Percentiles rank a stretch among this genome's conserved stretches.
Conservation (phyloP, 805 yeast genomes). For the Candida railenensis region DNA sequence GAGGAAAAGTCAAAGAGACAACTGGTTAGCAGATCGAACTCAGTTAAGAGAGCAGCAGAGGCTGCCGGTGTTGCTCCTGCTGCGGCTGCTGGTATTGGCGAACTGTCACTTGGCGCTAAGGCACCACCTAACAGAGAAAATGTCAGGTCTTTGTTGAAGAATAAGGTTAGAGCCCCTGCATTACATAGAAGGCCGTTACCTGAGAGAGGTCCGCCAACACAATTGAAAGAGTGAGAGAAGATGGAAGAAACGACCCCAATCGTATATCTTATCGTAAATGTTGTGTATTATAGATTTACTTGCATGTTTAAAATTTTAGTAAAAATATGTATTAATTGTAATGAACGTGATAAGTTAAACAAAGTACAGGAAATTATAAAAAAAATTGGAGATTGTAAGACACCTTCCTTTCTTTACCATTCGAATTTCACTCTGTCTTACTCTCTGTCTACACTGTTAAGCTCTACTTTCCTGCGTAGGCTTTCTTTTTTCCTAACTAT, state of each 20-base stretch:
- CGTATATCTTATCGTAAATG: not conserved
- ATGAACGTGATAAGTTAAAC: no score
- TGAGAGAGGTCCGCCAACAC: constrained; percentile 4
- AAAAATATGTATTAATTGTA: not conserved
- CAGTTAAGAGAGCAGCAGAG: constrained; percentile 4
- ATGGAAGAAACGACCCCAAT: not conserved
- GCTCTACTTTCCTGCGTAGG: no score
- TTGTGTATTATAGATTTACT: not conserved
- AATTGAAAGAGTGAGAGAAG: not conserved
- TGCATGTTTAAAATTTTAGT: not conserved
- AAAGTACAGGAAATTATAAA: no score
- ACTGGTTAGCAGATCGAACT: constrained; percentile 17
- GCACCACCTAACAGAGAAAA: constrained; percentile 23
- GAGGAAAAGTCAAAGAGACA: constrained; percentile 14
- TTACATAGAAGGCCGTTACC: constrained; percentile 42
- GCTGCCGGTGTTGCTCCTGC: not conserved
- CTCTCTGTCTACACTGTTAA: no score
- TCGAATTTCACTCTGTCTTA: no score
- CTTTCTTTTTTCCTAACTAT: no score
- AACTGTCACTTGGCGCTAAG: constrained; percentile 3
- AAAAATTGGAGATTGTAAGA: no score
- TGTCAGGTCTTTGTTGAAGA: constrained; percentile 38
- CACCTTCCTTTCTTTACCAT: no score
- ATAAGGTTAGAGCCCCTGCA: constrained; percentile 44
- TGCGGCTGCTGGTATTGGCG: constrained; percentile 1